These are phyloP conservation scores for Candida pseudofarinosa DNA, from an alignment of 805 yeast genomes.

Conservation along the genomic window DNA sequence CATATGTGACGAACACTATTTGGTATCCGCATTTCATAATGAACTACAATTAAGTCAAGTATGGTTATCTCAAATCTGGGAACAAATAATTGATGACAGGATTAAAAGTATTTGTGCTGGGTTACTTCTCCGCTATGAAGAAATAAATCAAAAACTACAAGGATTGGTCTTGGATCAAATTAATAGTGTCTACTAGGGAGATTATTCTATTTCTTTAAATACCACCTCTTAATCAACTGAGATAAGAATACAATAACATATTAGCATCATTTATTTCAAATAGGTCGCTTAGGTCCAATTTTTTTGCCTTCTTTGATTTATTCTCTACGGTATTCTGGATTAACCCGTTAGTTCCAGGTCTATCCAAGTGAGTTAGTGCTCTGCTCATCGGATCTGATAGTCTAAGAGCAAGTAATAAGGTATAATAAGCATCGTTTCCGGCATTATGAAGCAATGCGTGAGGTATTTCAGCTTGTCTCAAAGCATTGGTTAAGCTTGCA, in stretches of 20 bases:
- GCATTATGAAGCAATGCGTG: conserved; percentile 63
- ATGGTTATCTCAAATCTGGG: conserved; percentile 31
- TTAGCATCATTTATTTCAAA: neutral
- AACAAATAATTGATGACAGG: conserved; percentile 30
- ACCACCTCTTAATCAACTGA: neutral
- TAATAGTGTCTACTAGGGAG: conserved; percentile 20
- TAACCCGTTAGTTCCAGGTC: neutral
- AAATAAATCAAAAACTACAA: conserved; percentile 22
- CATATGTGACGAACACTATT: conserved; percentile 24
- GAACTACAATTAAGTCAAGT: conserved; percentile 18
- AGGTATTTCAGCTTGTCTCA: conserved; percentile 47
- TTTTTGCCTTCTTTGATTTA: neutral
- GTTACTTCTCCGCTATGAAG: conserved; percentile 26
- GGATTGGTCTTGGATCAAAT: conserved; percentile 27
- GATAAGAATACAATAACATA: neutral
- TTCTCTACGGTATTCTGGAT: neutral
- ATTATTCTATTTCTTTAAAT: neutral
- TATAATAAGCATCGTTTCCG: conserved; percentile 66
- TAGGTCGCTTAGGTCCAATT: neutral
- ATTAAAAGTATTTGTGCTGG: conserved; percentile 40
- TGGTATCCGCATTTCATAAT: conserved; percentile 19
- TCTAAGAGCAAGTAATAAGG: conserved; percentile 47
- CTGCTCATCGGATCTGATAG: conserved; percentile 44
- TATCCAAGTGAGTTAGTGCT: conserved; percentile 7
- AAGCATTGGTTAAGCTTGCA: conserved; percentile 40